Evolutionary conservation across 2,329 filamentous ascomycete genomes (phyloP), one percentile per base, ranked within the genome.

Genomic region (Fonsecaea multimorphosa): DNA sequence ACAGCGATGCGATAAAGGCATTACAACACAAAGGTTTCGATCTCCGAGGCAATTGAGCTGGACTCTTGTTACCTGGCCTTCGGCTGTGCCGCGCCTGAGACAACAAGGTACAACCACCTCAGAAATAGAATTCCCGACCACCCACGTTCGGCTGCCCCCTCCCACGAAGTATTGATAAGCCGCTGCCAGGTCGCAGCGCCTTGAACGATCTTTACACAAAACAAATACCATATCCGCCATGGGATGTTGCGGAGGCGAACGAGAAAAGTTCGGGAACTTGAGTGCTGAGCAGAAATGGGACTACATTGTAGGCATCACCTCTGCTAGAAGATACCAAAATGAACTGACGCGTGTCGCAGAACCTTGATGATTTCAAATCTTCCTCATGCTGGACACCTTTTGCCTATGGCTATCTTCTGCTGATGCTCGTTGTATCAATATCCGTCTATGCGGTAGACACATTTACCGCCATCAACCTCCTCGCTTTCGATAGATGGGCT

Each of bases 241-340:
- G 90, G 84, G 85, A 72, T 91, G 88, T 75, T 82, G 86, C 72
- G 85, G 86, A 69, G 85, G 87, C 68, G 74, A 79, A 71, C 80
- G 84, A 58, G 82, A 82, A 64, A 90, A 90, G 75, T 77, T 82
- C 75, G 85, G 83, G 71, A 84, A 89, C 69, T 85, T 94, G 68
- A 84, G 86, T 69, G 88, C 91, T 66, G 94, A 97, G 79, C 92
- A 95, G 81, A 91, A 93, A 83, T 98, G 94, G 94, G 91, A 93
- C 74, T 96, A 93, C 77, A 93, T 98, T 76, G 91, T 92, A 81
- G 75, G 89, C 80, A 12, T 14, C 19, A 1, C 40, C 8, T 52
- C 55, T 51, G n/a, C 29, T 4, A 31, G 29, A 31, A 31, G 19
- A 44, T 1, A 1, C 4, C 14, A 16, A 46, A 64, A 62, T 65